Evolutionary conservation across 352 stramenopile genomes (phyloP).

Genomic region (Aphanomyces cochlioides): DNA sequence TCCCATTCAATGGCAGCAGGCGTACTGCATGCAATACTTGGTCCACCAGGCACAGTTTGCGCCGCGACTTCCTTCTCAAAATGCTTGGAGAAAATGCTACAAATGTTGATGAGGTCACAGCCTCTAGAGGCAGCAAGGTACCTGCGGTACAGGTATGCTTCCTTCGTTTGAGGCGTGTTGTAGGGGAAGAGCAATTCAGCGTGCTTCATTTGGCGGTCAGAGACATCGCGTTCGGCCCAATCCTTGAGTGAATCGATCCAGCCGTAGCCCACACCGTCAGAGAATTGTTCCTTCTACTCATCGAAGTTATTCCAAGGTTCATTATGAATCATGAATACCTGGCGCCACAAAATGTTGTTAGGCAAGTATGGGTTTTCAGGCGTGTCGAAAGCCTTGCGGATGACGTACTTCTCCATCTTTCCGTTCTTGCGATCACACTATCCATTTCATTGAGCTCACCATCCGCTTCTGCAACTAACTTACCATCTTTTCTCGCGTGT

Average conservation of each 20-base stretch:
- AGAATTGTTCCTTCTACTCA: slow-evolving; percentile 97
- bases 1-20: slow-evolving; percentile 98
- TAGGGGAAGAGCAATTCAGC: slow-evolving; percentile 95
- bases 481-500: slow-evolving; percentile 98
- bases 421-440: slow-evolving; percentile 60
- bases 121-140: not conserved
- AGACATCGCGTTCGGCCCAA: slow-evolving; percentile 90
- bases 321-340: slow-evolving; percentile 39
- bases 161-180: slow-evolving; percentile 98
- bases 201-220: slow-evolving; percentile 94
- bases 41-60: slow-evolving; percentile 95
- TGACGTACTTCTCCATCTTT: slow-evolving; percentile 98
- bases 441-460: not conserved
- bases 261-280: slow-evolving; percentile 98
- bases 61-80: slow-evolving; percentile 96
- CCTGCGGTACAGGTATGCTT: slow-evolving; percentile 91
- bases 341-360: slow-evolving; percentile 97
- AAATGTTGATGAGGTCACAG: slow-evolving; percentile 33
- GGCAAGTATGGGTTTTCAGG: slow-evolving; percentile 97
- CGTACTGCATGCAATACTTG: slow-evolving; percentile 98
- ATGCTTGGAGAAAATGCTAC: slow-evolving; percentile 96
- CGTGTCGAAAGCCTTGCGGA: slow-evolving; percentile 98
- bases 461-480: too few relatives aligned
- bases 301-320: not conserved
- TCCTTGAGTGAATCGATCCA: slow-evolving; percentile 98